Base-by-base conservation (phyloP, 179 eudicot genomes). In the Carnegiea gigantea region DNA sequence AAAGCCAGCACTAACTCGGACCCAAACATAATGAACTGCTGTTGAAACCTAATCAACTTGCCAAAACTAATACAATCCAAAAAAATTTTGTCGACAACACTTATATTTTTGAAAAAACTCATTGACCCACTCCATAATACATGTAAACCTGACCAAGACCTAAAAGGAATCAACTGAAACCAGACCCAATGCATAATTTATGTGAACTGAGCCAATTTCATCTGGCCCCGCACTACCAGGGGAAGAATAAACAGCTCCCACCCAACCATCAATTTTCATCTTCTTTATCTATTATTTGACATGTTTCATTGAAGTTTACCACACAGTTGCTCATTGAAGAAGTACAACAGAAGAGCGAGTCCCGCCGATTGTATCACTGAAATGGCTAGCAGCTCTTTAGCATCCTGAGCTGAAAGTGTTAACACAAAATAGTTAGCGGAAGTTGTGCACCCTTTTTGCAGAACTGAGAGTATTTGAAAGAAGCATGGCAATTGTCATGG, bases 401-500 rank as follows among this genome's bases (percentile, higher is more conserved):
- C 57, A 30, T 33, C 54, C 53, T 48, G 14, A 48, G 53, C 53
- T 48, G 14, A 12, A 11, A 48, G 53, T 48, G 53, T 48, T 48
- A 0, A 13, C 14, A 11, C 15, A 12, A 6, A 60, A 20, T 20
- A 9, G 76, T 91, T 86, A 93, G 72, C 88, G 62, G 85, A 90
- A 90, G 77, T 88, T 82, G 80, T 90, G 87, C 44, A 86, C 72
- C 81, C 97, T 86, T 87, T 95, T 94, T 4, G 97, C 96, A 0
- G 99, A 90, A 72, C 78, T 77, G 44, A 95, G 95, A 1, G 97
- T 94, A 76, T 94, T 95, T 0, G 93, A 90, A 67, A 94, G 95
- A 80, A 95, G 99, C 99, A 95, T 95, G 7, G 98, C 99, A 3
- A 94, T 94, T 26, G 98, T 95, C 98, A 95, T 94, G 40, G 99